phyloP scores from a whole-genome alignment of 257 asterid genomes.

The Primulina tabacum region DNA sequence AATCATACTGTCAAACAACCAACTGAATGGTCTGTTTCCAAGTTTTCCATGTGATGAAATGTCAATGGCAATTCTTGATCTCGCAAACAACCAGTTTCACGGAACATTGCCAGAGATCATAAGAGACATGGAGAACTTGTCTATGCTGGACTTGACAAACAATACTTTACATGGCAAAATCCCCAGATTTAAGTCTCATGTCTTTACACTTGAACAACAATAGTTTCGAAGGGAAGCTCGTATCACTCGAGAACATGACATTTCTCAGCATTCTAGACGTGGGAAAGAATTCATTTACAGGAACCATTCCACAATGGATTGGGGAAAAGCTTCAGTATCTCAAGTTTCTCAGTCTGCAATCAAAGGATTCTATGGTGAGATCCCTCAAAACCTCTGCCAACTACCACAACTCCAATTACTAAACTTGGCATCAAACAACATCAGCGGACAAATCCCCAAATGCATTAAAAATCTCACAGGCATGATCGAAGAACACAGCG shows the following conservation, averaged over 20 bases:
- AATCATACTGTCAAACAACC: not conserved
- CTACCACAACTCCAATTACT: not conserved
- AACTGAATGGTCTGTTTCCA: not conserved
- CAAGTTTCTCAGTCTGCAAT: not conserved
- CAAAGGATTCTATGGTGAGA: not conserved
- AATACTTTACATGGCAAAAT: not conserved
- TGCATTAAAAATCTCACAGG: not conserved
- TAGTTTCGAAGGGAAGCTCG: not conserved
- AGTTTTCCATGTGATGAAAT: not conserved
- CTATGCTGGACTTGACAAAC: not conserved
- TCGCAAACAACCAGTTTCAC: not conserved
- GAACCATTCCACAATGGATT: not conserved
- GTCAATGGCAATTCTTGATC: not conserved
- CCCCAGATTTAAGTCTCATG: not conserved
- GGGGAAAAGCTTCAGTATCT: not conserved
- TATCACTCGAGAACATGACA: not conserved
- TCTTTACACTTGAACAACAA: not conserved
- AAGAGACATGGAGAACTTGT: slow-evolving; percentile 1
- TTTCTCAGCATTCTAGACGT: not conserved
- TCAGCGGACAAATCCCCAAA: not conserved
- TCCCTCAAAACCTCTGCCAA: not conserved
- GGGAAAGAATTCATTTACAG: not conserved
- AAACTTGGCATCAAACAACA: not conserved
- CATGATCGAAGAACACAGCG: not conserved
- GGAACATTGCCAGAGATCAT: not conserved